Evolutionary conservation across 257 asterid species (phyloP), one percentile per base, ranked within the genome.

Genomic region (Catharanthus roseus): DNA sequence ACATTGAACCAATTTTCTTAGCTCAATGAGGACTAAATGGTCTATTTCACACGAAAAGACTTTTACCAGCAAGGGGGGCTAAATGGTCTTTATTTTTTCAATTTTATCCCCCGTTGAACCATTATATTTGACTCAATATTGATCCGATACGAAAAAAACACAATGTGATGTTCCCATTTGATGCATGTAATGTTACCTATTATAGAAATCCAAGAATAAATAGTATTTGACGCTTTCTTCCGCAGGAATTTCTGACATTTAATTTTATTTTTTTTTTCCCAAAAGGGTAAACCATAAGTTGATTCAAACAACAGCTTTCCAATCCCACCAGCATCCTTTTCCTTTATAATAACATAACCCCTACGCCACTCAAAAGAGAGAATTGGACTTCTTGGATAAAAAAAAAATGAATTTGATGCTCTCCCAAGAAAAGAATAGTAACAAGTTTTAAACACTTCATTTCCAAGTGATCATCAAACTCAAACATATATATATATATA

Each of bases 401-500:
- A 3, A 38, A 38, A 8, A 38, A 3, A 38, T 38, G 42, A 38
- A 3, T 38, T 0, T 7, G 13, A 8, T 4, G 7, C 26, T 1
- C 13, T n/a, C 23, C 15, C 65, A 60, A 31, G 65, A 60, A 60
- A 60, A 8, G 41, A 60, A 60, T 60, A 60, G 39, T 57, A 18
- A 18, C n/a, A 29, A 60, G 41, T 1, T 56, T 56, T 26, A 56
- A 26, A 10, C 63, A 56, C 63, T 26, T 24, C 10, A 56, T 24
- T 28, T 26, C 38, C 63, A 56, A 56, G 63, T 26, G 63, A 56
- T 56, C 63, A 56, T 51, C 29, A n/a, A 21, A 51, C 58, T n/a
- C 58, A 51, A 51, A n/a, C n/a, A n/a, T n/a, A n/a, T n/a, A n/a
- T n/a, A n/a, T n/a, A n/a, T n/a, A n/a, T n/a, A n/a, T n/a, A n/a